phyloP scores from a whole-genome alignment of 139 green algal species.

The Chlorella sp. region DNA sequence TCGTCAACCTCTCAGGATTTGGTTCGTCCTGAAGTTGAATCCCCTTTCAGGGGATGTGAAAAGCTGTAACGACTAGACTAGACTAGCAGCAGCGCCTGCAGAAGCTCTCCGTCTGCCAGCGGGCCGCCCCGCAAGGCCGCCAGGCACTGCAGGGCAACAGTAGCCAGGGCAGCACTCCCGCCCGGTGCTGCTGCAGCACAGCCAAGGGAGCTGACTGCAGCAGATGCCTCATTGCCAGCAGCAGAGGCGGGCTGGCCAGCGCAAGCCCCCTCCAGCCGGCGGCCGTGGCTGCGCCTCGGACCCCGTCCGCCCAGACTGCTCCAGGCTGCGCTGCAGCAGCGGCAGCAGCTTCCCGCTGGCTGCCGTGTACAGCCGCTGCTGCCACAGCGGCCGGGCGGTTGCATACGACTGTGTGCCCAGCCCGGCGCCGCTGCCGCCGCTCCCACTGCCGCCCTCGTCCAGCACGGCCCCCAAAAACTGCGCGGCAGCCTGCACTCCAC shows the following conservation, averaged over 20 bases:
- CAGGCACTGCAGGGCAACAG: conserved; percentile 41
- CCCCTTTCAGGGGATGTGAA: too few species aligned
- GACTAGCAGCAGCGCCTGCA: conserved; percentile 40
- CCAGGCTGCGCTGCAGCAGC: conserved; percentile 18
- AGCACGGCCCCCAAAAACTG: not conserved
- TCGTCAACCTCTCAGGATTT: too few species aligned
- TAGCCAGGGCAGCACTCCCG: conserved; percentile 38
- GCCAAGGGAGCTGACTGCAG: conserved; percentile 8
- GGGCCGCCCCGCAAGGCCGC: conserved; percentile 8
- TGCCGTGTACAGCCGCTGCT: conserved; percentile 42
- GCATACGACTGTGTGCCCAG: conserved; percentile 27
- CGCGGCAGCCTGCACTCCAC: not conserved
- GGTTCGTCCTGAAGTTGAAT: too few species aligned
- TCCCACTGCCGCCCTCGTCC: not conserved
- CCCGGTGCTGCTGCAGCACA: conserved; percentile 27
- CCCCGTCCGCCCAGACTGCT: not conserved
- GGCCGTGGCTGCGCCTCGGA: not conserved
- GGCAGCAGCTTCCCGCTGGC: conserved; percentile 19
- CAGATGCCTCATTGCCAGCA: conserved; percentile 29
- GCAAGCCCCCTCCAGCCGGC: not conserved
- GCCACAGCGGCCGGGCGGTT: conserved; percentile 35
- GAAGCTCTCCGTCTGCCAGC: conserved; percentile 1
- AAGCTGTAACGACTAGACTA: too few species aligned
- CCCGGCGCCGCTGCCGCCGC: not conserved
- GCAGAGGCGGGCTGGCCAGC: not conserved